A percentile compares a stretch with the other conserved stretches of the same genome.
phyloP scores from a whole-genome alignment of 1,284 basidiomycete species.

The Cutaneotrichosporon curvatum region DNA sequence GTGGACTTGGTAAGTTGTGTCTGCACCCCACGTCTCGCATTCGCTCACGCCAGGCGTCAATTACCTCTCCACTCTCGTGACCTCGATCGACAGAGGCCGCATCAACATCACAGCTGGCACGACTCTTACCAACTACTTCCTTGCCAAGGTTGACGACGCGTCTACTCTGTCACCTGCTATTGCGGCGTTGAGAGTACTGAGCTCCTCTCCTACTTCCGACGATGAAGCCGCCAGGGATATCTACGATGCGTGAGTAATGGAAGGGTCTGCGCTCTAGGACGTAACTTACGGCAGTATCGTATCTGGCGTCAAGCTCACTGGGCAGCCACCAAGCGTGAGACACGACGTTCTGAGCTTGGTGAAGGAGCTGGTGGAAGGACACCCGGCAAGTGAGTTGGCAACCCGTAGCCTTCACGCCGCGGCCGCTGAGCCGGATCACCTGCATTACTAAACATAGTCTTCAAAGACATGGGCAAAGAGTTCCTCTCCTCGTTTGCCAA shows the following conservation, averaged over 20 bases:
- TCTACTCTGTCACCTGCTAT: slow-evolving; percentile 72
- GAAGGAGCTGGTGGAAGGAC: too few species aligned
- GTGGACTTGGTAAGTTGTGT: slow-evolving; percentile 65
- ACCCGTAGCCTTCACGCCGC: too few species aligned
- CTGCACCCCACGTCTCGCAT: too few species aligned
- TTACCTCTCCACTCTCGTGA: slow-evolving; percentile 55
- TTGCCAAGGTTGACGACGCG: slow-evolving; percentile 76
- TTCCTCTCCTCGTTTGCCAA: slow-evolving; percentile 69
- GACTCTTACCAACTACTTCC: slow-evolving; percentile 75
- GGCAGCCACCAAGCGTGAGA: too few species aligned
- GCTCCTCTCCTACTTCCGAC: slow-evolving; percentile 60
- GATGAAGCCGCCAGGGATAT: slow-evolving; percentile 64
- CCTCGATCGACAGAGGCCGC: slow-evolving; percentile 55
- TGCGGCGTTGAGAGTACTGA: slow-evolving; percentile 63
- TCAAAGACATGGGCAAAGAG: slow-evolving; percentile 63
- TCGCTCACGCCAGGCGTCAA: too few species aligned
- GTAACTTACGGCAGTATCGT: too few species aligned
- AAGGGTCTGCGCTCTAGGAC: not conserved
- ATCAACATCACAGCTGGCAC: slow-evolving; percentile 81
- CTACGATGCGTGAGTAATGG: slow-evolving; percentile 57
- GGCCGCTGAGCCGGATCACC: too few species aligned
- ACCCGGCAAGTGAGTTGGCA: too few species aligned
- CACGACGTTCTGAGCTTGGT: too few species aligned
- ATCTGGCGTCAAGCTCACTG: too few species aligned
- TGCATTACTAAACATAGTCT: slow-evolving; percentile 46